phyloP scores from a whole-genome alignment of 352 stramenopile species.

The Phytophthora macrochlamydospora region DNA sequence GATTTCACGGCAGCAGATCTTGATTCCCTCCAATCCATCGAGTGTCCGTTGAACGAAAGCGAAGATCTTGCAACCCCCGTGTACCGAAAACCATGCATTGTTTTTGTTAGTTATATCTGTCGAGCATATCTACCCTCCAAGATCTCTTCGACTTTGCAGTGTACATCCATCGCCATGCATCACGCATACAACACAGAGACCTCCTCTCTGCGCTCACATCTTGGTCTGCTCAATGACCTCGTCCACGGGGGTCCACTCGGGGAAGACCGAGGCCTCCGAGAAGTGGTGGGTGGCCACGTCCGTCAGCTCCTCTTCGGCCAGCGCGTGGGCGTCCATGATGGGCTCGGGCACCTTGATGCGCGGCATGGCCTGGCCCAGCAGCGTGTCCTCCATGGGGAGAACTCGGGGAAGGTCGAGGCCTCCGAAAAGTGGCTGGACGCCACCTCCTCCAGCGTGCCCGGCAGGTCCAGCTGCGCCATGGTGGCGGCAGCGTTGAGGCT shows the following conservation, averaged over 20 bases:
- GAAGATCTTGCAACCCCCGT: no score
- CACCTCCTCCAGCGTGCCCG: conserved; percentile 54
- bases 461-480: conserved; percentile 31
- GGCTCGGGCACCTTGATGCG: conserved; percentile 8
- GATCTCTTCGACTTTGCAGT: not conserved
- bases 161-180: not conserved
- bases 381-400: conserved; percentile 59
- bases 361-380: conserved; percentile 45
- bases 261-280: conserved; percentile 71
- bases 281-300: conserved; percentile 47
- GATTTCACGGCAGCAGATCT: no score
- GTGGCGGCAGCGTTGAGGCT: conserved; percentile 33
- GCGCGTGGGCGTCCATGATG: conserved; percentile 28
- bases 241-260: conserved; percentile 54
- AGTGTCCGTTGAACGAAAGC: no score
- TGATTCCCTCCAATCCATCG: no score
- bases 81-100: not conserved
- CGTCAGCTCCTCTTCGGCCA: conserved; percentile 46
- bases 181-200: not conserved
- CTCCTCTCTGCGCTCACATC: conserved; percentile 6
- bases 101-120: not conserved
- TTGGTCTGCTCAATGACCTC: conserved; percentile 52
- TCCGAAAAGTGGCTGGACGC: conserved; percentile 63
- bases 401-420: conserved; percentile 69
- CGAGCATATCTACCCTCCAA: not conserved